phyloP scores from a whole-genome alignment of 169 alveolate species.

The Cryptosporidium canis region DNA sequence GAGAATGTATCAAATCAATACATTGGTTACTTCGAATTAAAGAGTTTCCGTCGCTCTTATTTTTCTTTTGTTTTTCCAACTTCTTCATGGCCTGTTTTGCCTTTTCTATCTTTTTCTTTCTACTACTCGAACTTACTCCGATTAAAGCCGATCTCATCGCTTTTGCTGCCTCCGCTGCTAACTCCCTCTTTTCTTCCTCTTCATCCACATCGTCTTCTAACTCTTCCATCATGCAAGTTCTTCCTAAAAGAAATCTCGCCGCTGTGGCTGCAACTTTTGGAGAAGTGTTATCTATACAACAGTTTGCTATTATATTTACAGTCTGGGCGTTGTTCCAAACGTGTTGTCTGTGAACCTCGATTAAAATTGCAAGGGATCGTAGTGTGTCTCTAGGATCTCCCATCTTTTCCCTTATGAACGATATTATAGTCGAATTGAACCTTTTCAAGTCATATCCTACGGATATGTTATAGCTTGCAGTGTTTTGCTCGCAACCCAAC shows the following conservation, averaged over 20 bases:
- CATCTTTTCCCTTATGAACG: conserved; percentile 30
- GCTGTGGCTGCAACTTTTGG: conserved; percentile 55
- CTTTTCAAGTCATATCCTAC: conserved; percentile 22
- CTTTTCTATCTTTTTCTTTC: conserved; percentile 57
- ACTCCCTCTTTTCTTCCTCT: conserved; percentile 52
- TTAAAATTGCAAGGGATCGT: conserved; percentile 75
- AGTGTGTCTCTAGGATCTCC: conserved; percentile 18
- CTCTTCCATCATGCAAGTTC: conserved; percentile 30
- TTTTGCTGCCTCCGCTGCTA: conserved; percentile 44
- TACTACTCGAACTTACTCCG: conserved; percentile 16
- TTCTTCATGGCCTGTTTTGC: conserved; percentile 31
- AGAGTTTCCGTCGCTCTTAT: conserved; percentile 7
- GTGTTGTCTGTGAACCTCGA: conserved; percentile 77
- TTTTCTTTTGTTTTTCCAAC: conserved; percentile 15
- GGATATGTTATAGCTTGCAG: conserved; percentile 55
- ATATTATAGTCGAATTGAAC: conserved; percentile 31
- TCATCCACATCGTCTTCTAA: conserved; percentile 36
- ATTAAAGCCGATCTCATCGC: conserved; percentile 62
- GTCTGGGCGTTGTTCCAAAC: conserved; percentile 76
- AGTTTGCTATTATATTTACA: conserved; percentile 75
- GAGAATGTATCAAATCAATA: conserved; percentile 84
- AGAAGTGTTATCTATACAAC: conserved; percentile 48
- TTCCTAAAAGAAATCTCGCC: conserved; percentile 43
- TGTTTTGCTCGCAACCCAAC: too few relatives aligned
- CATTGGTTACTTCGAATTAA: conserved; percentile 57